These are phyloP conservation scores for Pyrenochaeta sp. DNA, from an alignment of 2,329 filamentous ascomycete species.

Conservation along the genomic window DNA sequence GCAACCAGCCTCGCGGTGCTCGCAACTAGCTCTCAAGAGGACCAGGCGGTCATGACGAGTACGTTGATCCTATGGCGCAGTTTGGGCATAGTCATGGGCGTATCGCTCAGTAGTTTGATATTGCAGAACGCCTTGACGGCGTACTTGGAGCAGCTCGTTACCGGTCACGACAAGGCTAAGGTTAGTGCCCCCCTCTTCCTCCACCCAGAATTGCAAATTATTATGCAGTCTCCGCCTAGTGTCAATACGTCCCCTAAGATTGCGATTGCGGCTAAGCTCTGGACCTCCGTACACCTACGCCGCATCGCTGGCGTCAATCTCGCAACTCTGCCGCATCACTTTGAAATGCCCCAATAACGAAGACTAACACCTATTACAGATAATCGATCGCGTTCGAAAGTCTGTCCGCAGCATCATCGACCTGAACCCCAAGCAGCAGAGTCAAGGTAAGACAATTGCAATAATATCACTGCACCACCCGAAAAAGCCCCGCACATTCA, in stretches of 20 bases:
- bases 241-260: not conserved
- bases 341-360: no score
- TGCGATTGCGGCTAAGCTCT: not conserved
- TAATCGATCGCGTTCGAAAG: slow-evolving; percentile 58
- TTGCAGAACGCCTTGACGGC: slow-evolving; percentile 73
- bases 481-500: not conserved
- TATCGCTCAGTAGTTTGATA: slow-evolving; percentile 73
- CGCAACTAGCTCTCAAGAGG: slow-evolving; percentile 51
- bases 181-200: slow-evolving; percentile 30
- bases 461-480: not conserved
- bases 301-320: no score
- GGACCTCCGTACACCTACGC: not conserved
- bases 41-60: slow-evolving; percentile 63
- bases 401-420: slow-evolving; percentile 58
- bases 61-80: slow-evolving; percentile 76
- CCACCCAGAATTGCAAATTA: not conserved
- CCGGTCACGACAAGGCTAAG: slow-evolving; percentile 63
- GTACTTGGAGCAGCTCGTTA: slow-evolving; percentile 67
- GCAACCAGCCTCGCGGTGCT: slow-evolving; percentile 52
- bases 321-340: no score
- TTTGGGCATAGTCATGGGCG: slow-evolving; percentile 75
- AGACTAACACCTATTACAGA: slow-evolving; percentile 22
- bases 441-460: slow-evolving; percentile 51
- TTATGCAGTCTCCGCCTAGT: not conserved
- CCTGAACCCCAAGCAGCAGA: slow-evolving; percentile 54